Base-by-base conservation (phyloP, 768 basidiomycete species). In the Phlebiopsis gigantea region DNA sequence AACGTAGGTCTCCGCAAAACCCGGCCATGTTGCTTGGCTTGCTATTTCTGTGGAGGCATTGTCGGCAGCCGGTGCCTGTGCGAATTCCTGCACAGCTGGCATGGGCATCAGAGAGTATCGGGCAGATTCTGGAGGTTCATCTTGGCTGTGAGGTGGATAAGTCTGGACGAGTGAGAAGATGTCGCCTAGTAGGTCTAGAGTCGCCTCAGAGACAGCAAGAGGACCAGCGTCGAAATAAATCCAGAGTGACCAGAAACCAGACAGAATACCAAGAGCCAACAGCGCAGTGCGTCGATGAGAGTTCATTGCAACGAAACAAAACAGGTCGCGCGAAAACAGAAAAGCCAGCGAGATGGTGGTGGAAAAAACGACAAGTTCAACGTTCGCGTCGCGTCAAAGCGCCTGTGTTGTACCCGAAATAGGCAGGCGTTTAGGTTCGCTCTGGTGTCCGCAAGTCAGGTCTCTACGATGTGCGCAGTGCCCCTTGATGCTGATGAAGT, bases 1-100 rank as follows among this genome's bases (percentile, higher is more conserved):
- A 0, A 89, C 80, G 60, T 79, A 84, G 51, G 81, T 74, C 8
- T 71, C 62, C 4, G 73, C 69, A 15, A 77, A 71, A 5, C n/a
- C 22, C 29, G 31, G 44, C 29, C 29, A 39, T 10, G 21, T 3
- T 10, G 50, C 15, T 21, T 15, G 14, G 4, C 10, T 28, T 30
- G 53, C 34, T 24, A 53, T 9, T 19, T 25, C 19, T 14, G 53
- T 22, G 21, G 26, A n/a, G 12, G 2, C 14, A 4, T 17, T 22
- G n/a, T 53, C 14, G 5, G 42, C 12, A 7, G 53, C n/a, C 34
- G n/a, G 9, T 30, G 47, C 30, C 15, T 21, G 34, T 39, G 34
- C 34, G 34, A 39, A 12, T 34, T 39, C 19, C 24, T 39, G 15
- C 19, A 31, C n/a, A 15, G 19, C 34, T 24, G 50, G 50, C 41